A percentile compares a stretch with the other conserved stretches of the same genome.
Evolutionary conservation across 2,329 filamentous ascomycete species (phyloP).

Genomic region (Calonectria pteridis): DNA sequence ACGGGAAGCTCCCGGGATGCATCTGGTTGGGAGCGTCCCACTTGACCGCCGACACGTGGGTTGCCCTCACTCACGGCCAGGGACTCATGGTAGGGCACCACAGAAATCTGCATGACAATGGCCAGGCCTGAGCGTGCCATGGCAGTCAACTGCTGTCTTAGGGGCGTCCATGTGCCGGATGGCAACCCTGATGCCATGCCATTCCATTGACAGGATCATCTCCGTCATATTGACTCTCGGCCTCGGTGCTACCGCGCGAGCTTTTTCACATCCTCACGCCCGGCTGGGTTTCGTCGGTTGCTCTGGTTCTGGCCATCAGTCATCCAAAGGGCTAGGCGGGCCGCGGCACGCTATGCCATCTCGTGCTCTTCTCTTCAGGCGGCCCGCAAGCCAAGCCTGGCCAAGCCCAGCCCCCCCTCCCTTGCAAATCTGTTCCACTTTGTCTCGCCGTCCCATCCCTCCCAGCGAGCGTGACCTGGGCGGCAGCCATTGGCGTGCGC

Average conservation of each 20-base stretch:
- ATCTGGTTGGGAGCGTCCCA: constrained; percentile 21
- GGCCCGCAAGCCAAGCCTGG: constrained; percentile 14
- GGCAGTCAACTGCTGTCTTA: neutral
- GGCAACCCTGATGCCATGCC: constrained; percentile 7
- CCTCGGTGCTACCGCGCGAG: neutral
- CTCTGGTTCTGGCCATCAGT: neutral
- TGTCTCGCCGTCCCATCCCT: neutral
- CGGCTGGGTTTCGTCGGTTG: neutral
- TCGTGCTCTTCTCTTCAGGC: constrained; percentile 3
- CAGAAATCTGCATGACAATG: neutral
- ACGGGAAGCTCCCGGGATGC: constrained; percentile 21
- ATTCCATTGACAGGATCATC: neutral
- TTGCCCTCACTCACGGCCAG: neutral
- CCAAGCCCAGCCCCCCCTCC: constrained; percentile 11
- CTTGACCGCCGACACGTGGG: constrained; percentile 32
- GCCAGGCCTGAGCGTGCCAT: neutral
- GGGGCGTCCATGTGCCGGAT: neutral
- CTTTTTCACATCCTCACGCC: neutral
- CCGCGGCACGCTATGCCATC: neutral
- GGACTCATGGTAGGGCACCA: neutral
- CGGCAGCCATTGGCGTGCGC: neutral
- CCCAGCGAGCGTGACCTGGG: constrained; percentile 25
- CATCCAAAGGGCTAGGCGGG: neutral
- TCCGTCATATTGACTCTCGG: constrained; percentile 1
- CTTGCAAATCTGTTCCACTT: constrained; percentile 9